Conservation (phyloP, 2,329 filamentous ascomycete genomes). For the Aspergillus ochraceus region DNA sequence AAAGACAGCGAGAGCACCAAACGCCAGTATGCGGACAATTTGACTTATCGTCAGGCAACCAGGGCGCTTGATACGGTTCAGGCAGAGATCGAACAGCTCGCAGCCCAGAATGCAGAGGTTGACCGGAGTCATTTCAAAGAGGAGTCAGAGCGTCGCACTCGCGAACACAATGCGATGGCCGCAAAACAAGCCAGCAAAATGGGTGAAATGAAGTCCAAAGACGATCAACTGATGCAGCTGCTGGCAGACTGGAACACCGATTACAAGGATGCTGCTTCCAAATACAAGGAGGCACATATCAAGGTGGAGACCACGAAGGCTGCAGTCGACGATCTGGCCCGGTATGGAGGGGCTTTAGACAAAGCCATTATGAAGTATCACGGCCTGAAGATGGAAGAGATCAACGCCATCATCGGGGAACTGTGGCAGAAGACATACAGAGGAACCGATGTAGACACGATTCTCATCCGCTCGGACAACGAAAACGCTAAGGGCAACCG, state of each 20-base stretch:
- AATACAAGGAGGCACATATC: constrained; percentile 86
- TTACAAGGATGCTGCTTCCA: constrained; percentile 76
- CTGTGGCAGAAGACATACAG: constrained; percentile 98
- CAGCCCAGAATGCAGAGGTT: constrained; percentile 75
- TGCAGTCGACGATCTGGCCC: constrained; percentile 83
- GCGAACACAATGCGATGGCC: constrained; percentile 65
- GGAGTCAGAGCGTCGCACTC: constrained; percentile 69
- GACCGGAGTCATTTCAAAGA: constrained; percentile 73
- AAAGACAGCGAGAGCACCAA: constrained; percentile 79
- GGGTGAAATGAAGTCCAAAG: constrained; percentile 79
- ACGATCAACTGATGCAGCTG: constrained; percentile 73
- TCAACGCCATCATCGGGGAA: constrained; percentile 91
- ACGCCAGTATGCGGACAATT: constrained; percentile 84
- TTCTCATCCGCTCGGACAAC: constrained; percentile 88
- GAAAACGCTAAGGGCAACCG: constrained; percentile 74
- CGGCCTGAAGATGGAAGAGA: constrained; percentile 94
- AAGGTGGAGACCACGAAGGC: constrained; percentile 89
- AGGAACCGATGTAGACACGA: constrained; percentile 95
- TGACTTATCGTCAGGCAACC: constrained; percentile 77
- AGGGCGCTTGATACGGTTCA: constrained; percentile 67
- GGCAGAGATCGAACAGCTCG: constrained; percentile 70
- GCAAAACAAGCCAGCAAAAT: constrained; percentile 73
- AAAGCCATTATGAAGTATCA: constrained; percentile 98
- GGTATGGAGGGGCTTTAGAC: constrained; percentile 81
- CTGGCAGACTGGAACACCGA: constrained; percentile 79